These are phyloP conservation scores for Tympanopsis confertula DNA, from an alignment of 2,329 filamentous ascomycete species.

Conservation along the genomic window DNA sequence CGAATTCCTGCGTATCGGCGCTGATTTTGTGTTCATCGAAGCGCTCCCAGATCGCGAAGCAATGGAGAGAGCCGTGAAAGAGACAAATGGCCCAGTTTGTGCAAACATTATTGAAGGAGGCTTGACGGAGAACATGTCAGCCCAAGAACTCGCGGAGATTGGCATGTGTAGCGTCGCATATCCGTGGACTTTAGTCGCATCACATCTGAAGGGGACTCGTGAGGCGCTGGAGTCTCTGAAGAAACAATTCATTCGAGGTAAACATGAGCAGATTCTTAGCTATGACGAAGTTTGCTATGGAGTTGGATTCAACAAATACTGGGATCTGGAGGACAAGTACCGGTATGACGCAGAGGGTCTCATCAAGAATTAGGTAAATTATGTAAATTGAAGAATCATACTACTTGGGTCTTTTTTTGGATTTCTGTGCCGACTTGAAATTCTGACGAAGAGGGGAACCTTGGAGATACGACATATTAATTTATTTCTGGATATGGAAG, in stretches of 20 bases:
- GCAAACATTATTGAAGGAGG: conserved; percentile 31
- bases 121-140: conserved; percentile 25
- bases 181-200: conserved; percentile 25
- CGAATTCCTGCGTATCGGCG: conserved; percentile 29
- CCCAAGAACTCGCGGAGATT: conserved; percentile 21
- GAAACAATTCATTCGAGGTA: conserved; percentile 17
- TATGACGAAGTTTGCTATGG: conserved; percentile 23
- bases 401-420: too few relatives aligned
- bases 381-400: too few relatives aligned
- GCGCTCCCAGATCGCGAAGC: conserved; percentile 27
- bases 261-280: conserved; percentile 19
- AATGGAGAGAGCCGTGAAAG: conserved; percentile 23
- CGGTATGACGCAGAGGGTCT: too few relatives aligned
- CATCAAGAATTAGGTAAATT: too few relatives aligned
- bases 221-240: conserved; percentile 15
- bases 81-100: conserved; percentile 23
- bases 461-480: too few relatives aligned
- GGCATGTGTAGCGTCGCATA: conserved; percentile 23
- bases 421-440: too few relatives aligned
- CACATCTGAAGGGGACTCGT: conserved; percentile 19
- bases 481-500: too few relatives aligned
- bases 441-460: too few relatives aligned
- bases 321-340: too few relatives aligned
- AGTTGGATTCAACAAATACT: conserved; percentile 22
- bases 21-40: conserved; percentile 30